Evolutionary conservation across 1,284 basidiomycete genomes (phyloP).

Genomic region (Ganoderma meredithae): DNA sequence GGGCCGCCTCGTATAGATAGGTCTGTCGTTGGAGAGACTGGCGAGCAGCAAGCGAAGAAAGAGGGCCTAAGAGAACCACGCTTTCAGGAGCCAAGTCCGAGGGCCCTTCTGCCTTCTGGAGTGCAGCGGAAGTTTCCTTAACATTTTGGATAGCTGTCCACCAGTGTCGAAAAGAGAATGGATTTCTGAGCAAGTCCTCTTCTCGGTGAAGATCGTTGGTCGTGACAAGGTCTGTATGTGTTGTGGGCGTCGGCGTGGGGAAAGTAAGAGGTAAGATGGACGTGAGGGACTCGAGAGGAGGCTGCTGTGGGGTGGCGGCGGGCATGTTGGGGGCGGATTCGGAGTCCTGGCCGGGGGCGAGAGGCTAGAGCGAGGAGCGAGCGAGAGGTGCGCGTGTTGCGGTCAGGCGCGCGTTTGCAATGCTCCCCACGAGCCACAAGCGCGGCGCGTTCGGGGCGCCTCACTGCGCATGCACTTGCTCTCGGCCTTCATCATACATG

Average conservation of each 20-base stretch:
- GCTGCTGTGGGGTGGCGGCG: slow-evolving; percentile 42
- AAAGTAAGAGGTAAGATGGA: slow-evolving; percentile 82
- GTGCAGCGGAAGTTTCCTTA: slow-evolving; percentile 67
- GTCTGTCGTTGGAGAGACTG: slow-evolving; percentile 84
- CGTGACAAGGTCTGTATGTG: slow-evolving; percentile 80
- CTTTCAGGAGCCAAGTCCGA: slow-evolving; percentile 56
- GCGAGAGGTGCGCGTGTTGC: not conserved
- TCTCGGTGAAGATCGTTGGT: slow-evolving; percentile 86
- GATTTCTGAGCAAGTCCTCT: slow-evolving; percentile 96
- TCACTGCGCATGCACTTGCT: slow-evolving; percentile 9
- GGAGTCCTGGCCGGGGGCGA: slow-evolving; percentile 5
- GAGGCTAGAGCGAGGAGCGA: not conserved
- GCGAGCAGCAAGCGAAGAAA: slow-evolving; percentile 77
- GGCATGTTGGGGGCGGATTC: slow-evolving; percentile 53
- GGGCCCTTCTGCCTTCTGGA: slow-evolving; percentile 63
- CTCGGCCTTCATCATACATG: slow-evolving; percentile 17
- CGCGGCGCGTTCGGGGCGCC: slow-evolving; percentile 24
- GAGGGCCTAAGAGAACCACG: slow-evolving; percentile 68
- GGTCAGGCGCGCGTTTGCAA: slow-evolving; percentile 13
- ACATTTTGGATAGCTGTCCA: slow-evolving; percentile 85
- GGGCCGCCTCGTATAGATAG: slow-evolving; percentile 92
- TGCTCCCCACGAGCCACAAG: slow-evolving; percentile 27
- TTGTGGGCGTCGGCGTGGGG: slow-evolving; percentile 84
- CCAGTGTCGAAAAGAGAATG: slow-evolving; percentile 92
- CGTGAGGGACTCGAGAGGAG: slow-evolving; percentile 54